Conservation (phyloP, 73 alveolate genomes). For the Halteria grandinella region DNA sequence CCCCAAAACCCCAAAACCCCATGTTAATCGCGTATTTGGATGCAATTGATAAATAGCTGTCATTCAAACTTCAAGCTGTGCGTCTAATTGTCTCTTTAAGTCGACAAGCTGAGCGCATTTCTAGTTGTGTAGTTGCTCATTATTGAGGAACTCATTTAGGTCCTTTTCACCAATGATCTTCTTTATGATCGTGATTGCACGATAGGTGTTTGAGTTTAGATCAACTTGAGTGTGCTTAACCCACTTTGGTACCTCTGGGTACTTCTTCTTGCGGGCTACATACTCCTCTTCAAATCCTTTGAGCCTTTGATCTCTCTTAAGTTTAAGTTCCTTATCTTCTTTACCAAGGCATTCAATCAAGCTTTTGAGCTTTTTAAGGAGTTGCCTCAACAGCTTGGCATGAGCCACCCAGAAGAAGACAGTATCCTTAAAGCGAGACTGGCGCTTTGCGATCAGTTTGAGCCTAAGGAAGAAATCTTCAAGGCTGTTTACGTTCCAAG, state of each 20-base stretch:
- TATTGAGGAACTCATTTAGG: neutral
- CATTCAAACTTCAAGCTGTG: slow-evolving; percentile 17
- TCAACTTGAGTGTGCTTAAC: neutral
- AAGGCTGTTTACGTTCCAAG: neutral
- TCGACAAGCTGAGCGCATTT: slow-evolving; percentile 4
- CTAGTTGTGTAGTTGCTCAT: neutral
- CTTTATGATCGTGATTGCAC: neutral
- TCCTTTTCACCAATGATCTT: neutral
- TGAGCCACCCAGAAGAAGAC: slow-evolving; percentile 47
- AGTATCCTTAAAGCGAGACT: neutral
- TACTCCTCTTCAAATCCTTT: neutral
- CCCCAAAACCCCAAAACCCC: too few relatives aligned
- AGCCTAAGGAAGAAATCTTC: slow-evolving; percentile 19
- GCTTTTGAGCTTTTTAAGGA: neutral
- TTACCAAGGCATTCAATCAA: neutral
- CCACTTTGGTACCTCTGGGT: neutral
- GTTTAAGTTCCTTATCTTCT: neutral
- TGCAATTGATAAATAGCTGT: neutral
- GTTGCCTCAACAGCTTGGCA: slow-evolving; percentile 37
- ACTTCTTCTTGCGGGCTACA: neutral
- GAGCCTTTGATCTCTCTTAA: too few relatives aligned
- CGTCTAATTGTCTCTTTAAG: neutral
- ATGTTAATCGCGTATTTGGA: too few relatives aligned
- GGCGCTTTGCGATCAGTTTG: neutral
- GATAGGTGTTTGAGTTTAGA: neutral